Evolutionary conservation across 1,284 basidiomycete species (phyloP), one percentile per base, ranked within the genome.

Genomic region (Ustilago curta): DNA sequence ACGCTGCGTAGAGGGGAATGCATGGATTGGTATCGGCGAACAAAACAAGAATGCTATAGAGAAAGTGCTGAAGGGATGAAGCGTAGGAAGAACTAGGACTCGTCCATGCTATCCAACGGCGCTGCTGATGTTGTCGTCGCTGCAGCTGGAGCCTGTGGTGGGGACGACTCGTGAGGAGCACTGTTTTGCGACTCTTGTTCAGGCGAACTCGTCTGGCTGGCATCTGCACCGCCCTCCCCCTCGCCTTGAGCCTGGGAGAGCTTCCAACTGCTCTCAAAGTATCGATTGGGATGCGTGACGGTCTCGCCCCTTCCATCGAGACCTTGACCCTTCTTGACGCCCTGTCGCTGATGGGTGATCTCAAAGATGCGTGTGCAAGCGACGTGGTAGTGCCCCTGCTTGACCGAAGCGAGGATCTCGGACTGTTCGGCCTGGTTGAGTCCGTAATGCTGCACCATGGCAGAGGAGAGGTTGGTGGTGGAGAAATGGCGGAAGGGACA

Each of bases 351-450:
- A 85, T 99, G 96, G 21, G 95, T 97, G 49, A 97, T 89, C 87
- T 99, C 97, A 86, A 95, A 99, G 37, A 99, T 92, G 18, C 95
- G 89, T 19, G 97, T 99, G 86, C 97, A 99, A 4, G 95, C 97
- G 50, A 99, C 91, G 84, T 99, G 96, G 85, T 91, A 97, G 84
- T 97, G 94, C 3, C 89, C 88, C 16, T 88, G 88, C 85, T 95
- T 95, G 63, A 97, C 93, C 12, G 89, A 90, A 50, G 88, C 88
- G 87, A 94, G 88, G 74, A 99, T 91, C 83, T 99, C 97, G n/a
- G 90, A 89, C 76, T 95, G 87, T 80, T 98, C 93, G 86, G 27
- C 91, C 89, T 70, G 89, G 14, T 65, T 88, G 18, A 90, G 88
- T 21, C 89, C 89, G 83, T 96, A 97, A 51, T 90, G 87, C 7